Evolutionary conservation across 225 moss, liverwort and hornwort genomes (phyloP).

Genomic region (Rhytidiadelphus loreus): DNA sequence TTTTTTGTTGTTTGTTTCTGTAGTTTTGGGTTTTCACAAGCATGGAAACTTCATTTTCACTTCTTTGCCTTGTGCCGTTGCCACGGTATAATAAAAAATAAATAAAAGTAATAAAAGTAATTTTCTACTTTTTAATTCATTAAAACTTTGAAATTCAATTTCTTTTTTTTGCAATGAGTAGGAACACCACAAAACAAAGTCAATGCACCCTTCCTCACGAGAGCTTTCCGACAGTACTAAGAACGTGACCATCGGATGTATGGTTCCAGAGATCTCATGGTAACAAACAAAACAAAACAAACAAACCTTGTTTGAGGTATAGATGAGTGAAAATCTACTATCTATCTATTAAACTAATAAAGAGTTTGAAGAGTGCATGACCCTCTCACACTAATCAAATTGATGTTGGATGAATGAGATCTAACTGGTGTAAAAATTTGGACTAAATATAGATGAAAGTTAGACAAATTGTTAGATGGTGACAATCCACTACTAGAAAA

Average conservation of each 20-base stretch:
- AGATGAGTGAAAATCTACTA: not conserved
- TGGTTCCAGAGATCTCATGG: rapidly evolving
- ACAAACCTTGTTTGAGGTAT: no score
- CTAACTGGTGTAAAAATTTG: no score
- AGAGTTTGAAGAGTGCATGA: not conserved
- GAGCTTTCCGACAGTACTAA: rapidly evolving
- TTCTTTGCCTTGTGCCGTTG: no score
- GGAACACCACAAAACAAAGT: no score
- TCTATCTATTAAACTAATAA: not conserved
- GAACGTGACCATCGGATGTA: rapidly evolving
- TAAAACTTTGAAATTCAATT: no score
- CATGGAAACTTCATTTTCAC: not conserved
- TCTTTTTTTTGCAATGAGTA: no score
- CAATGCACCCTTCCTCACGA: rapidly evolving
- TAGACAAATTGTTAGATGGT: not conserved
- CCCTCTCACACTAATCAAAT: not conserved
- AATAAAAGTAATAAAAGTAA: no score
- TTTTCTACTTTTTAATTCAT: no score
- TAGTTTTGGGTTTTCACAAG: not conserved
- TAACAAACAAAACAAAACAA: no score
- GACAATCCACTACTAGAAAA: no score
- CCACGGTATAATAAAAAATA: no score
- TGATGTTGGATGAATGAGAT: not conserved
- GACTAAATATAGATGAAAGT: not conserved
- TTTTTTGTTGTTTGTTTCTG: not conserved